A percentile compares a stretch with the other conserved stretches of the same genome.
Evolutionary conservation across 139 green algal species (phyloP).

Genomic region (Tetraselmis chui): DNA sequence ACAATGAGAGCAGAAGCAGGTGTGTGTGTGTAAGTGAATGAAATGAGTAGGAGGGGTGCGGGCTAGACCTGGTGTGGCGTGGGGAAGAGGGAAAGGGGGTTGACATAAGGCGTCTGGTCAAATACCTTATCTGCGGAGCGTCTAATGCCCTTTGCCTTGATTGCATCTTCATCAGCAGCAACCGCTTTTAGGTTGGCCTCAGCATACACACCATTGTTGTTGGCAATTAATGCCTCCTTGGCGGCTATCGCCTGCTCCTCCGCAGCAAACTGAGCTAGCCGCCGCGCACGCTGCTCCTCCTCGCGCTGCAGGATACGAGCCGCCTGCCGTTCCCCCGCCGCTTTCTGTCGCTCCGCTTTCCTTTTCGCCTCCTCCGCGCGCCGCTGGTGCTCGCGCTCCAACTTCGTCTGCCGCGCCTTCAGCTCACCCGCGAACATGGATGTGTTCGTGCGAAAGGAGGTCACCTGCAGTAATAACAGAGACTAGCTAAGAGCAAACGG

Average conservation of each 20-base stretch:
- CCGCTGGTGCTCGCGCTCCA: background rate
- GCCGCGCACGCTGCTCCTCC: constrained; percentile 24
- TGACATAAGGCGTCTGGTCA: no score
- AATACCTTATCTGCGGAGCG: constrained; percentile 62
- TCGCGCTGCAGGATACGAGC: constrained; percentile 1
- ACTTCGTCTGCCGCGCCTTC: background rate
- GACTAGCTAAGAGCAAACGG: no score
- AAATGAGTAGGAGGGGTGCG: no score
- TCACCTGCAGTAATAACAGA: no score
- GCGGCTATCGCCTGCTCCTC: constrained; percentile 25
- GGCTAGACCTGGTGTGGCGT: no score
- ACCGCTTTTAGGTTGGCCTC: constrained; percentile 36
- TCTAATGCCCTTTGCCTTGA: constrained; percentile 43
- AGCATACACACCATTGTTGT: constrained; percentile 52
- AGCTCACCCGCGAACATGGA: background rate
- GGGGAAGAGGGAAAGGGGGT: background rate
- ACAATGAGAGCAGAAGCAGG: background rate
- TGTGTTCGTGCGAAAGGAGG: background rate
- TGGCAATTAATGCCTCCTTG: constrained; percentile 30
- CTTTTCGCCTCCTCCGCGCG: background rate
- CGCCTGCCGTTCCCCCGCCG: background rate
- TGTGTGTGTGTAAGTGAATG: no score
- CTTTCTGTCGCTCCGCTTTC: background rate
- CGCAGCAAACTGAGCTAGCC: constrained; percentile 24
- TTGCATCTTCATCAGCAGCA: constrained; percentile 22